Evolutionary conservation across 2,329 filamentous ascomycete species (phyloP).

Genomic region (Xylaria sp.): DNA sequence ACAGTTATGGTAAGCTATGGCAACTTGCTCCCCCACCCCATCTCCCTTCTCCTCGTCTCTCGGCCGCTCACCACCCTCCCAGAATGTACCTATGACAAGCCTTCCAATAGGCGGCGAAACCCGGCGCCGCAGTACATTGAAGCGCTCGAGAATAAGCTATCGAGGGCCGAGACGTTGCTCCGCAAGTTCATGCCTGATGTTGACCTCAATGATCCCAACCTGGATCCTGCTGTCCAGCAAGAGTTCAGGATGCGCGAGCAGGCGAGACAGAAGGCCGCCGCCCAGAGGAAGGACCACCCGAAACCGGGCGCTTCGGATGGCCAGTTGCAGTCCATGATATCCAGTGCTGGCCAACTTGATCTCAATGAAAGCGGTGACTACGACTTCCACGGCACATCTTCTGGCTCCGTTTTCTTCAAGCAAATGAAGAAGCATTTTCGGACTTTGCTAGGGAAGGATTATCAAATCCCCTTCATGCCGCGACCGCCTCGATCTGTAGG

Average conservation of each 20-base stretch:
- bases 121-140: constrained; percentile 94
- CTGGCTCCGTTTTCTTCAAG: constrained; percentile 86
- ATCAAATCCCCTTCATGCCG: constrained; percentile 68
- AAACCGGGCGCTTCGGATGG: constrained; percentile 62
- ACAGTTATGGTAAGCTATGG: constrained; percentile 99
- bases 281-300: constrained; percentile 53
- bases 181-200: constrained; percentile 84
- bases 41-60: constrained; percentile 18
- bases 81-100: constrained; percentile 97
- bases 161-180: constrained; percentile 83
- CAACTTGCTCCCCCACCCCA: constrained; percentile 53
- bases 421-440: constrained; percentile 90
- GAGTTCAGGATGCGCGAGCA: constrained; percentile 69
- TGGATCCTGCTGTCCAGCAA: constrained; percentile 80
- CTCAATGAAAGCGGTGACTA: constrained; percentile 90
- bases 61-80: constrained; percentile 40
- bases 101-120: constrained; percentile 89
- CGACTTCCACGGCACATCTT: constrained; percentile 95
- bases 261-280: constrained; percentile 57
- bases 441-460: constrained; percentile 74
- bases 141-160: constrained; percentile 82
- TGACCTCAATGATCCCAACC: constrained; percentile 83
- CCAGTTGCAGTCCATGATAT: constrained; percentile 92
- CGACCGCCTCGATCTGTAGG: constrained; percentile 59
- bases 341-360: constrained; percentile 89